These are phyloP conservation scores for Eucalyptus cladocalyx DNA, from an alignment of 345 rosid species.

Conservation along the genomic window DNA sequence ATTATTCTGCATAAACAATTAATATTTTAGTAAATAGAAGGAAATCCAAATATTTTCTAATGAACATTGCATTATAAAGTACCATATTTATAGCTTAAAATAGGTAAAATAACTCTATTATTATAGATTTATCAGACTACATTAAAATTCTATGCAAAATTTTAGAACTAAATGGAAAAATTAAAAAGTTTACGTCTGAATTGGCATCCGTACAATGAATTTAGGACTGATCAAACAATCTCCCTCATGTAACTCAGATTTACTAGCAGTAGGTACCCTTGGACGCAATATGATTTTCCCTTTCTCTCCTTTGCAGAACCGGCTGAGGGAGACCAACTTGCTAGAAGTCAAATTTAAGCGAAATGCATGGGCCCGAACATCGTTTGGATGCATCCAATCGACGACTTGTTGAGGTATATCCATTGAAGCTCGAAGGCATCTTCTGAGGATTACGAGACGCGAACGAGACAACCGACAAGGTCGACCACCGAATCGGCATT, in stretches of 20 bases:
- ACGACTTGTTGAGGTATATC: background rate
- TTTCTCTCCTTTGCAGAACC: background rate
- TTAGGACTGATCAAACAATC: background rate
- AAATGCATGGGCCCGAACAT: background rate
- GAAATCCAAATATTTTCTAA: too few relatives aligned
- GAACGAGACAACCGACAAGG: background rate
- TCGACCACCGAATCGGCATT: background rate
- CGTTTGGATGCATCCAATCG: background rate
- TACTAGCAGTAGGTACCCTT: background rate
- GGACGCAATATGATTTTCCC: background rate
- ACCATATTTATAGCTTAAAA: too few relatives aligned
- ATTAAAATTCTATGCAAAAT: accelerated
- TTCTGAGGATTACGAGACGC: background rate
- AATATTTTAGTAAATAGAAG: too few relatives aligned
- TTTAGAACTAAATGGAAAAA: too few relatives aligned
- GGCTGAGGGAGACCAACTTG: background rate
- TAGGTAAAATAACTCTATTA: too few relatives aligned
- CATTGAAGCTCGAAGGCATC: background rate
- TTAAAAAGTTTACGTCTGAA: accelerated
- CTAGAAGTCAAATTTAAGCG: background rate
- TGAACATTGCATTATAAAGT: too few relatives aligned
- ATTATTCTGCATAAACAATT: accelerated
- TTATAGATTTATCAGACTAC: too few relatives aligned
- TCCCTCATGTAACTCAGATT: background rate
- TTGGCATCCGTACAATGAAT: accelerated